Conservation (phyloP, 768 basidiomycete species). For the Trametes villosa region DNA sequence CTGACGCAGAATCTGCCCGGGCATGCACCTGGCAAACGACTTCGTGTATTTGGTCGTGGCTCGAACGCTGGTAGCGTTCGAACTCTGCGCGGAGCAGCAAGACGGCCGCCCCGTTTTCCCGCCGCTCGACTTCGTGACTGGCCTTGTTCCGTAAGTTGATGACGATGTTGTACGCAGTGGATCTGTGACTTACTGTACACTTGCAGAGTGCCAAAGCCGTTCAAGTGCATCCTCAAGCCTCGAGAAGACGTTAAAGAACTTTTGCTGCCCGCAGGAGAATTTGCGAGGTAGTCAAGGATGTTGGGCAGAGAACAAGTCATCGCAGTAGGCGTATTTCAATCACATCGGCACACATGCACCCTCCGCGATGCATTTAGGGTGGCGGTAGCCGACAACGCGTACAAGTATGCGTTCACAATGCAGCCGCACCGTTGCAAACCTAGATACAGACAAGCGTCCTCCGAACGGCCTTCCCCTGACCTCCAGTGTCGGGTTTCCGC, state of each 20-base stretch:
- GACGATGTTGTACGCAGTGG: background rate
- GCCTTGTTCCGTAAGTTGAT: background rate
- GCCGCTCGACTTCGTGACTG: background rate
- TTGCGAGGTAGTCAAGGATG: too few species aligned
- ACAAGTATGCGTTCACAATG: too few species aligned
- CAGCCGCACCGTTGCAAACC: too few species aligned
- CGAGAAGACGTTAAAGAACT: background rate
- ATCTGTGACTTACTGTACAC: background rate
- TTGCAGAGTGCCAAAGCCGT: background rate
- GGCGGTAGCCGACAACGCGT: too few species aligned
- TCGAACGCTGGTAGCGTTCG: background rate
- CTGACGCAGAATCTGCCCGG: conserved; percentile 1
- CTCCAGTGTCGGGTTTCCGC: too few species aligned
- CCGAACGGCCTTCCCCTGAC: too few species aligned
- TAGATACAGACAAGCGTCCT: too few species aligned
- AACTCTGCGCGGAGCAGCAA: background rate
- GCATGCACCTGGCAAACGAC: conserved; percentile 8
- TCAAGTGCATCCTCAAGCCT: background rate
- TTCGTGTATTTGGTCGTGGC: conserved; percentile 2
- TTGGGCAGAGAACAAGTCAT: too few species aligned
- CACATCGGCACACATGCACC: too few species aligned
- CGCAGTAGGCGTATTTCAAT: too few species aligned
- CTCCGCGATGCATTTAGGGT: too few species aligned
- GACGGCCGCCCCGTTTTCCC: background rate
- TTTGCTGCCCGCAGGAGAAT: too few species aligned